Conservation (phyloP, 73 alveolate genomes). For the Tetrahymena thermophila region DNA sequence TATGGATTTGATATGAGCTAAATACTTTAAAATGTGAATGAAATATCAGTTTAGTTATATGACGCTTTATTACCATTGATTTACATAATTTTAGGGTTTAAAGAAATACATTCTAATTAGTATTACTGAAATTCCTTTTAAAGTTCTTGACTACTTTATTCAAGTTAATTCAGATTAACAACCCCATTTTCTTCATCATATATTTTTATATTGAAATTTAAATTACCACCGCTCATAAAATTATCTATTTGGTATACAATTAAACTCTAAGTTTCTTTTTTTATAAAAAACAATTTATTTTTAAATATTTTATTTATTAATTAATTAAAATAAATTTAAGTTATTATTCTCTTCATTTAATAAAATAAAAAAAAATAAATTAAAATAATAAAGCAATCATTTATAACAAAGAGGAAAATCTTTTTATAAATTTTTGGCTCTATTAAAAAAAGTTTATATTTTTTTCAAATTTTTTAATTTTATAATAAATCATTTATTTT, state of each 20-base stretch:
- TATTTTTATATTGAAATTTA: background rate
- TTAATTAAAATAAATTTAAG: no score
- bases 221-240: background rate
- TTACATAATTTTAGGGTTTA: background rate
- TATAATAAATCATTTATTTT: no score
- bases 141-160: background rate
- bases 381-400: no score
- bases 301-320: no score
- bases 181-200: background rate
- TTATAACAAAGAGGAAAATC: no score
- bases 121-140: background rate
- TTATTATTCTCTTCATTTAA: no score
- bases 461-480: no score
- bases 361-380: no score
- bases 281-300: no score
- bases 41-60: no score
- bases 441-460: no score
- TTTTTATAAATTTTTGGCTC: no score
- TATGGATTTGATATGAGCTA: background rate
- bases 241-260: background rate
- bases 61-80: background rate
- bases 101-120: background rate
- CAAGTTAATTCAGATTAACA: background rate
- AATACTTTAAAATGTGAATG: background rate
- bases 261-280: background rate